phyloP scores from a whole-genome alignment of 164 flowering plant species.

The Macadamia tetraphylla region DNA sequence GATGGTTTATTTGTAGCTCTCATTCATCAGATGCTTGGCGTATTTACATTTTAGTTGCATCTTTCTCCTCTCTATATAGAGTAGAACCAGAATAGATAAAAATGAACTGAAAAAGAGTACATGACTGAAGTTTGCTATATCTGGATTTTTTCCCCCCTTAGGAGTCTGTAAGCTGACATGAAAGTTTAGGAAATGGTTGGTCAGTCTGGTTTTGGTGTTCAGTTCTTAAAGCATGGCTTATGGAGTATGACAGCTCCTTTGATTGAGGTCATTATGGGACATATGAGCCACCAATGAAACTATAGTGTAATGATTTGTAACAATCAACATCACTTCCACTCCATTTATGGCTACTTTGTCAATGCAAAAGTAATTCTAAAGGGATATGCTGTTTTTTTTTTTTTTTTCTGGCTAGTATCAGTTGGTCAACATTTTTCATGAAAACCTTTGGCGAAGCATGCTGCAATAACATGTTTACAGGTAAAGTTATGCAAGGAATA shows the following conservation, averaged over 20 bases:
- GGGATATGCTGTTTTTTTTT: background rate
- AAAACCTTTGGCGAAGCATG: background rate
- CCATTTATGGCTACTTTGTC: background rate
- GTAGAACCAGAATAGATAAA: background rate
- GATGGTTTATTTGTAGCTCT: background rate
- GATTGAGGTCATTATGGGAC: too few relatives aligned
- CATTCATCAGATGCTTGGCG: background rate
- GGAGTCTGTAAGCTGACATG: too few relatives aligned
- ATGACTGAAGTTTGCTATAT: too few relatives aligned
- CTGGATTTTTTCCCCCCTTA: too few relatives aligned
- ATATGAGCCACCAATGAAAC: too few relatives aligned
- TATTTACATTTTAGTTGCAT: background rate
- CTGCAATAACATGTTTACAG: background rate
- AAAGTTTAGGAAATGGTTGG: too few relatives aligned
- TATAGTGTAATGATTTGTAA: too few relatives aligned
- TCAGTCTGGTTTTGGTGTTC: too few relatives aligned
- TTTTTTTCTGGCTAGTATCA: background rate
- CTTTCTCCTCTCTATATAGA: background rate
- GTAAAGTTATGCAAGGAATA: background rate
- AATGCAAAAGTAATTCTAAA: background rate
- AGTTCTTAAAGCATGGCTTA: too few relatives aligned
- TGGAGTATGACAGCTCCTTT: too few relatives aligned
- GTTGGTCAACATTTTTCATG: background rate
- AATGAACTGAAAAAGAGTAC: too few relatives aligned
- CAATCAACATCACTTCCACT: too few relatives aligned